Evolutionary conservation across 768 basidiomycete genomes (phyloP).

Genomic region (Suillus subluteus): DNA sequence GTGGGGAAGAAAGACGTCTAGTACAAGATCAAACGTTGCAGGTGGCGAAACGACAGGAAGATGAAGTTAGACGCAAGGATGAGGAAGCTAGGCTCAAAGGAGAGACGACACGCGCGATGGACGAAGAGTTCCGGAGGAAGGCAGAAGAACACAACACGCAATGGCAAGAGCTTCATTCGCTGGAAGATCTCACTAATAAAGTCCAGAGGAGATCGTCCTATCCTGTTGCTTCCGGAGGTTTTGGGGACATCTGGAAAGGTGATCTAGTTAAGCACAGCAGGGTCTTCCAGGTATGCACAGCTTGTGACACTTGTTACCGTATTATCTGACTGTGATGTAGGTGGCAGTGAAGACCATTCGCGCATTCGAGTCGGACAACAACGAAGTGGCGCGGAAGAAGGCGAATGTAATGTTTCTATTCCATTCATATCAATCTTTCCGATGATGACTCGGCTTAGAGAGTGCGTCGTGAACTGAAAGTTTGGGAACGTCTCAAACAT

Average conservation of each 20-base stretch:
- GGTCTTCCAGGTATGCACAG: not conserved
- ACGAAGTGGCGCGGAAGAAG: not conserved
- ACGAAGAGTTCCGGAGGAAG: constrained; percentile 26
- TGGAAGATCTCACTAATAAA: not conserved
- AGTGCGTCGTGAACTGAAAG: constrained; percentile 24
- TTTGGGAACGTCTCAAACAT: constrained; percentile 26
- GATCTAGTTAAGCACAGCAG: not conserved
- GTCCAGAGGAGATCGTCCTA: not conserved
- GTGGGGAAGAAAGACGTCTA: constrained; percentile 26
- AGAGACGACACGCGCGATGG: constrained; percentile 28
- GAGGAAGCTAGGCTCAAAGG: constrained; percentile 28
- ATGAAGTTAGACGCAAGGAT: constrained; percentile 27
- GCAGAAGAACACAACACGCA: constrained; percentile 29
- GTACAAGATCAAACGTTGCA: constrained; percentile 20
- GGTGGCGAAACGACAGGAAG: constrained; percentile 24
- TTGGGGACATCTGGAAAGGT: constrained; percentile 14
- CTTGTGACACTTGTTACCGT: not conserved
- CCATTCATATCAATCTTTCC: not conserved
- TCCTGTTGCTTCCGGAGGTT: not conserved
- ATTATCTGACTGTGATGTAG: not conserved
- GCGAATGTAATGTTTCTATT: not conserved
- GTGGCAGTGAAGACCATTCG: constrained; percentile 11
- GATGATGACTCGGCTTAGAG: constrained; percentile 11
- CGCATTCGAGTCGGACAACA: not conserved
- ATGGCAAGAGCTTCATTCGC: constrained; percentile 21